phyloP scores from a whole-genome alignment of 768 basidiomycete species.

The Glaciozyma martinii region DNA sequence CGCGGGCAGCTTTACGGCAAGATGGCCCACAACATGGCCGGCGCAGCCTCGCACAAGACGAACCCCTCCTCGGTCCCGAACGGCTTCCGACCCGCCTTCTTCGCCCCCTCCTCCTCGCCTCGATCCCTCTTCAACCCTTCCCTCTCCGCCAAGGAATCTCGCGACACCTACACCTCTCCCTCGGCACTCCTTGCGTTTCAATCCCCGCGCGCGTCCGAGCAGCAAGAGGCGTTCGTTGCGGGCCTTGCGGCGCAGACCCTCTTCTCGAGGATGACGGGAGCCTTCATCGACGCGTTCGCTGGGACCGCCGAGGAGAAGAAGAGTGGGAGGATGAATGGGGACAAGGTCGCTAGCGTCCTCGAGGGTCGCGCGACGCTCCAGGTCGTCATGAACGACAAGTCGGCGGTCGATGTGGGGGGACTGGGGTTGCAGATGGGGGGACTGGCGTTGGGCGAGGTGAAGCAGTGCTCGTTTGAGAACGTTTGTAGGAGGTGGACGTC shows the following conservation, averaged over 20 bases:
- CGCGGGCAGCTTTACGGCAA: constrained; percentile 34
- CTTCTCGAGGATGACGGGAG: constrained; percentile 56
- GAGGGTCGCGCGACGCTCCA: constrained; percentile 36
- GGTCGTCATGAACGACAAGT: not conserved
- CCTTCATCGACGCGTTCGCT: constrained; percentile 87
- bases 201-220: not conserved
- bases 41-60: constrained; percentile 6
- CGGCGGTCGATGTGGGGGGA: not conserved
- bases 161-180: constrained; percentile 12
- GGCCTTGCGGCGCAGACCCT: constrained; percentile 72
- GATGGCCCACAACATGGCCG: constrained; percentile 33
- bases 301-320: constrained; percentile 32
- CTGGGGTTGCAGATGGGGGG: not conserved
- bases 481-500: constrained; percentile 1
- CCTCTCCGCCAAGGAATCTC: constrained; percentile 1
- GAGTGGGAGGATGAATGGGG: constrained; percentile 1
- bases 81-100: constrained; percentile 32
- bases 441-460: not conserved
- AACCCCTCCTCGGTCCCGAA: not conserved
- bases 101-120: constrained; percentile 34
- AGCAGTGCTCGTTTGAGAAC: not conserved
- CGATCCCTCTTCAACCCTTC: constrained; percentile 36
- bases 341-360: constrained; percentile 1
- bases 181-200: constrained; percentile 2
- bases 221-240: constrained; percentile 44